Evolutionary conservation across 2,329 filamentous ascomycete genomes (phyloP), one percentile per base, ranked within the genome.

Genomic region (Tothia fuscella): DNA sequence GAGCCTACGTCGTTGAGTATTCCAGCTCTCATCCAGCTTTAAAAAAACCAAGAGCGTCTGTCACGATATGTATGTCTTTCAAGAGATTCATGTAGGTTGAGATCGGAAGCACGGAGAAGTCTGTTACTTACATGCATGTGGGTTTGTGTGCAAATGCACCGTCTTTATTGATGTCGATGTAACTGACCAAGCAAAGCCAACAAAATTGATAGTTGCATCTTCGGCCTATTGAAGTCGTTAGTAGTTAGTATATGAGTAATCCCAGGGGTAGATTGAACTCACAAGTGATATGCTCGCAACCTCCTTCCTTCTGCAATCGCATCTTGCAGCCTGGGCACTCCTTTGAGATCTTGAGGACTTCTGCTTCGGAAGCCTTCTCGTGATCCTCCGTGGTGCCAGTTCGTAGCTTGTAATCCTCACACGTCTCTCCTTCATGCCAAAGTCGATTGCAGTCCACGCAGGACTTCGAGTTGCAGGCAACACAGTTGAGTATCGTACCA

Each of bases 261-360:
- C 12, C 3, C 4, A n/a, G n/a, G 20, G 13, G 20, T 1, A 26
- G 17, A 7, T 10, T 7, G 14, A 31, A 20, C 38, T 22, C 29
- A 41, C 38, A 41, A 32, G 29, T 41, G 28, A 43, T 41, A 24
- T 41, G 38, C 21, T 41, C 38, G 28, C 38, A 41, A 5, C 38
- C 38, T 10, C 28, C 29, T 7, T 32, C 19, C 24, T 34, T 41
- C 29, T 41, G 21, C 7, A 40, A 30, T 12, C 21, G 24, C n/a
- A 5, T 31, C 28, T 41, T 28, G 16, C 28, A 41, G 14, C 28
- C 28, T 3, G 38, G 38, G 25, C 38, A 41, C 29, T 41, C 10
- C 20, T 30, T 31, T 3, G 24, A 19, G 5, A 30, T 22, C n/a
- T 14, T 16, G 3, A 10, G 28, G 28, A 41, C 19, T 14, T 19